A percentile compares a stretch with the other conserved stretches of the same genome.
phyloP scores from a whole-genome alignment of 78 protist species.

The Emiliania huxleyi region DNA sequence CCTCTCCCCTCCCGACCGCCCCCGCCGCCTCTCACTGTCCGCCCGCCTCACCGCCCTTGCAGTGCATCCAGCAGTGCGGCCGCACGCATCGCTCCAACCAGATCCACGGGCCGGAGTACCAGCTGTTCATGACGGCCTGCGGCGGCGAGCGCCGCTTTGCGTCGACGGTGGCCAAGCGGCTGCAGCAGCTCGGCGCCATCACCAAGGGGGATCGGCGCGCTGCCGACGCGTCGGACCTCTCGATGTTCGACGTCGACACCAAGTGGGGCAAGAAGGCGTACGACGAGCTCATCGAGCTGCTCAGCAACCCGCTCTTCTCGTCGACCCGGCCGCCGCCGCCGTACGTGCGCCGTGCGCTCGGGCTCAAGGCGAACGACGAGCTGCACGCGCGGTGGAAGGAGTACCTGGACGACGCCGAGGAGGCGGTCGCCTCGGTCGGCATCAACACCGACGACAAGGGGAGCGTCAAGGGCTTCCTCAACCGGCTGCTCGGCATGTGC shows the following conservation, averaged over 20 bases:
- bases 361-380: neutral
- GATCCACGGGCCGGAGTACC: neutral
- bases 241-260: constrained; percentile 3
- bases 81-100: constrained; percentile 49
- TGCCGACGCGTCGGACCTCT: neutral
- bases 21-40: too few relatives aligned
- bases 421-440: neutral
- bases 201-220: constrained; percentile 52
- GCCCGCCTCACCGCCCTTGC: too few relatives aligned
- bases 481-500: neutral
- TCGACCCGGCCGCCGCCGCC: too few relatives aligned
- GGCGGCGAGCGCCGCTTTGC: constrained; percentile 26
- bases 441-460: neutral
- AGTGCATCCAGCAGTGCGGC: constrained; percentile 53
- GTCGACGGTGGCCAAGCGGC: neutral
- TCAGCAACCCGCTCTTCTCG: neutral
- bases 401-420: neutral
- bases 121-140: neutral
- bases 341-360: neutral
- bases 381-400: neutral
- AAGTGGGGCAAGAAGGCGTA: neutral
- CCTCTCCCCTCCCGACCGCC: too few relatives aligned
- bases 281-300: too few relatives aligned
- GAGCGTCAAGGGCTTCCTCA: neutral
- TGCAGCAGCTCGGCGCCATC: constrained; percentile 36